A percentile compares a stretch with the other conserved stretches of the same genome.
Conservation (phyloP, 805 yeast species). For the Candida coleopterorum region DNA sequence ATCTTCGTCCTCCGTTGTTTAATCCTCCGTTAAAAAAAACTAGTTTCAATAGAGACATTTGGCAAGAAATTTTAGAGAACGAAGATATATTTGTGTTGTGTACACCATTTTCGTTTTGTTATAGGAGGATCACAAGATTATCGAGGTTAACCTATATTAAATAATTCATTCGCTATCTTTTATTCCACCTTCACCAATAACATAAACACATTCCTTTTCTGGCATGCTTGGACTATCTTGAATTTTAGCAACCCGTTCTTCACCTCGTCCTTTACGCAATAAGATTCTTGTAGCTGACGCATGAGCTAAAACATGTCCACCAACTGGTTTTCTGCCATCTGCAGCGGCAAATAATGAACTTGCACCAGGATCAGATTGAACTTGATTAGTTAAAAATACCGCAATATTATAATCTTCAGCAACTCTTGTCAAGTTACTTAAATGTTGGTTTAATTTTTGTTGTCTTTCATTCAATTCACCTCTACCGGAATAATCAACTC, state of each 20-base stretch:
- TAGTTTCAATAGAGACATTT: too few species aligned
- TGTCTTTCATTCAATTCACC: slow-evolving; percentile 16
- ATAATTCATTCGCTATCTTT: slow-evolving; percentile 13
- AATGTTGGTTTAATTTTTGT: slow-evolving; percentile 15
- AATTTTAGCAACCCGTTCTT: slow-evolving; percentile 14
- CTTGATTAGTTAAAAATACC: slow-evolving; percentile 14
- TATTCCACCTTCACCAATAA: slow-evolving; percentile 14
- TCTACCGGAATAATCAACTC: slow-evolving; percentile 15
- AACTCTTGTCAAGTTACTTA: slow-evolving; percentile 11
- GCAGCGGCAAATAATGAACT: slow-evolving; percentile 14
- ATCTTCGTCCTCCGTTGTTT: too few species aligned
- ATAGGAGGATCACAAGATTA: too few species aligned
- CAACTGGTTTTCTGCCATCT: slow-evolving; percentile 16
- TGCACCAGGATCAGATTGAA: slow-evolving; percentile 16
- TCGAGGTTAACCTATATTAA: too few species aligned
- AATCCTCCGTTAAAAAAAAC: too few species aligned
- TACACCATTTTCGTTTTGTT: too few species aligned
- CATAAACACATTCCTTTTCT: slow-evolving; percentile 14
- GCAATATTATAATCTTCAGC: slow-evolving; percentile 15
- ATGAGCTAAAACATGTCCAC: slow-evolving; percentile 15
- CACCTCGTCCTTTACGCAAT: slow-evolving; percentile 14
- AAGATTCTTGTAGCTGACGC: slow-evolving; percentile 15
- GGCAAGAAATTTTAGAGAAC: too few species aligned
- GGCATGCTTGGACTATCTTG: slow-evolving; percentile 16
- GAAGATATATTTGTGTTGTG: too few species aligned